Evolutionary conservation across 352 stramenopile genomes (phyloP).

Genomic region (Globisporangium abappressorium): DNA sequence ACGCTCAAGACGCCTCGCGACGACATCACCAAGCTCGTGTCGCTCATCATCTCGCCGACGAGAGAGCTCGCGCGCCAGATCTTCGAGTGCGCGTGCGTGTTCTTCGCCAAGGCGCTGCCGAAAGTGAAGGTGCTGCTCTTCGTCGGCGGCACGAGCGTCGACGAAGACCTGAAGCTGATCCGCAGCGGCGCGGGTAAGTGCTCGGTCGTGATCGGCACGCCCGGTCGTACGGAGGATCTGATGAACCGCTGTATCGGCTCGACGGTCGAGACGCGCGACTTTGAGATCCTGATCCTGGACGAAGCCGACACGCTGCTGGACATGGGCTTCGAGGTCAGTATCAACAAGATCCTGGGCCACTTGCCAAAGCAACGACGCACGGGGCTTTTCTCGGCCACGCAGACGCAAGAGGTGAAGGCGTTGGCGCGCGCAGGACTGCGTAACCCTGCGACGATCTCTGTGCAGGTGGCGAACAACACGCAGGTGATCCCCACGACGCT

Average conservation of each 20-base stretch:
- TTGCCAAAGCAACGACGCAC: slow-evolving; percentile 98
- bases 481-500: slow-evolving; percentile 74
- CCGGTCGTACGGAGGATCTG: slow-evolving; percentile 84
- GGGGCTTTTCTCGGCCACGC: slow-evolving; percentile 89
- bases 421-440: slow-evolving; percentile 95
- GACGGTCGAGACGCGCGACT: slow-evolving; percentile 87
- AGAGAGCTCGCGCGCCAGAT: slow-evolving; percentile 87
- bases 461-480: slow-evolving; percentile 92
- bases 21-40: slow-evolving; percentile 66
- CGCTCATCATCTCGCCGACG: slow-evolving; percentile 88
- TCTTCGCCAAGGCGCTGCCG: slow-evolving; percentile 57
- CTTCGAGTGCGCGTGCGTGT: slow-evolving; percentile 64
- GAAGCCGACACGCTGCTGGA: slow-evolving; percentile 99
- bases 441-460: slow-evolving; percentile 97
- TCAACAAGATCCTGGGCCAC: slow-evolving; percentile 94
- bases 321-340: slow-evolving; percentile 96
- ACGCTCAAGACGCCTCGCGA: slow-evolving; percentile 53
- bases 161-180: slow-evolving; percentile 78
- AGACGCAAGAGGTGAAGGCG: slow-evolving; percentile 95
- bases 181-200: slow-evolving; percentile 54
- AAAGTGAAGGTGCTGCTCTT: slow-evolving; percentile 86
- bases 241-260: slow-evolving; percentile 76
- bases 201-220: slow-evolving; percentile 80
- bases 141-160: slow-evolving; percentile 87
- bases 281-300: slow-evolving; percentile 98